Conservation (phyloP, 129 eudicot species). For the Glebionis coronaria region DNA sequence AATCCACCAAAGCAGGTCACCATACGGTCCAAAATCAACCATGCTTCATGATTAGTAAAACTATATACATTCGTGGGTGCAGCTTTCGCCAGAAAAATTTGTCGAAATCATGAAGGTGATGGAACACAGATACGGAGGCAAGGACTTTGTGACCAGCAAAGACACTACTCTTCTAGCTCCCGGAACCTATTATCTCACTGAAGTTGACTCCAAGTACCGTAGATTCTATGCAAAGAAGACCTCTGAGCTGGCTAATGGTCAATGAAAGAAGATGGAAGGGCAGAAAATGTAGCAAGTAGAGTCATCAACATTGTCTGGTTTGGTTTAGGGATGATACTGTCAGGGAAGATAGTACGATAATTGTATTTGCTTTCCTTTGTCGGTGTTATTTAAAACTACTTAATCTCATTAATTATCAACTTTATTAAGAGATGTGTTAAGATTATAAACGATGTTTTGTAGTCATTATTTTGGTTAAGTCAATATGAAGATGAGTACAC, state of each 20-base stretch:
- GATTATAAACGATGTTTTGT: no score
- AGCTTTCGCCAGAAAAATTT: constrained; percentile 79
- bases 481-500: no score
- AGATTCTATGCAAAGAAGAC: constrained; percentile 79
- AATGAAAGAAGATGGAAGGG: constrained; percentile 30
- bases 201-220: constrained; percentile 81
- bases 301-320: constrained; percentile 24
- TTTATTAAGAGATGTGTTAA: constrained; percentile 16
- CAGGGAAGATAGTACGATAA: constrained; percentile 21
- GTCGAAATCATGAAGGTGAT: constrained; percentile 78
- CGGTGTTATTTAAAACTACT: not conserved
- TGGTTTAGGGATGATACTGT: constrained; percentile 21
- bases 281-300: not conserved
- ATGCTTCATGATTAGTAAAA: not conserved
- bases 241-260: constrained; percentile 63
- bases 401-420: no score
- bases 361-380: constrained; percentile 22
- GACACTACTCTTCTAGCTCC: constrained; percentile 78
- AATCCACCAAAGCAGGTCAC: not conserved
- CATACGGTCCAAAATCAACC: no score
- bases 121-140: constrained; percentile 96
- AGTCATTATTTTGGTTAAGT: no score
- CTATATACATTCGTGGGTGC: constrained; percentile 8
- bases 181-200: constrained; percentile 82
- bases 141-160: constrained; percentile 83